Conservation (phyloP, 2,329 filamentous ascomycete species). For the Acrocalymma vagum region DNA sequence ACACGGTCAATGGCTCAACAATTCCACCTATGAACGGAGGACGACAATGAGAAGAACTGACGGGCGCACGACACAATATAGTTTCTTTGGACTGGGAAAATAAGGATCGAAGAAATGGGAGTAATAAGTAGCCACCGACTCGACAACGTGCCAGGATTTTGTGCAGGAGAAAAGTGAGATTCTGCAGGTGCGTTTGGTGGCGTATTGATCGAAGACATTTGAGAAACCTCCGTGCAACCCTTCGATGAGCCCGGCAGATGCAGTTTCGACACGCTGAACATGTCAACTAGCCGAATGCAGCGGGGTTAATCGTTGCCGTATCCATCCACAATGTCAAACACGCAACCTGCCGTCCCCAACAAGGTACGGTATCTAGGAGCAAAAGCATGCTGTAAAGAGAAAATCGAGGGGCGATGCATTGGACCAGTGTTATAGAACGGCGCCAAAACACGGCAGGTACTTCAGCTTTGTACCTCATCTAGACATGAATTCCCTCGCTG, state of each 20-base stretch:
- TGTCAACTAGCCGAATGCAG: too few relatives aligned
- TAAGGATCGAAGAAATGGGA: too few relatives aligned
- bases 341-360: too few relatives aligned
- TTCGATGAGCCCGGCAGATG: too few relatives aligned
- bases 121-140: too few relatives aligned
- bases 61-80: constrained; percentile 33
- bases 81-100: background rate
- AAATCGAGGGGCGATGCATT: background rate
- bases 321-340: too few relatives aligned
- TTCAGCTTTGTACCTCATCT: constrained; percentile 21
- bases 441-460: constrained; percentile 11
- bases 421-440: background rate
- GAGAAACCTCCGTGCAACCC: too few relatives aligned
- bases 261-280: constrained; percentile 1
- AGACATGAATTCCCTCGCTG: constrained; percentile 16
- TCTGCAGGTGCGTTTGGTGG: constrained; percentile 34
- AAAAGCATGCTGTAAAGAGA: background rate
- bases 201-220: too few relatives aligned
- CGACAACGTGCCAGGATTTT: constrained; percentile 32
- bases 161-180: constrained; percentile 23
- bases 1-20: constrained; percentile 37
- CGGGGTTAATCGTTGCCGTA: too few relatives aligned
- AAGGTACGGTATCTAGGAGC: too few relatives aligned
- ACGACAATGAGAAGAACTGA: constrained; percentile 32
- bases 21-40: constrained; percentile 33